Evolutionary conservation across 768 basidiomycete genomes (phyloP), one percentile per base, ranked within the genome.

Genomic region (Sarcodon sp.): DNA sequence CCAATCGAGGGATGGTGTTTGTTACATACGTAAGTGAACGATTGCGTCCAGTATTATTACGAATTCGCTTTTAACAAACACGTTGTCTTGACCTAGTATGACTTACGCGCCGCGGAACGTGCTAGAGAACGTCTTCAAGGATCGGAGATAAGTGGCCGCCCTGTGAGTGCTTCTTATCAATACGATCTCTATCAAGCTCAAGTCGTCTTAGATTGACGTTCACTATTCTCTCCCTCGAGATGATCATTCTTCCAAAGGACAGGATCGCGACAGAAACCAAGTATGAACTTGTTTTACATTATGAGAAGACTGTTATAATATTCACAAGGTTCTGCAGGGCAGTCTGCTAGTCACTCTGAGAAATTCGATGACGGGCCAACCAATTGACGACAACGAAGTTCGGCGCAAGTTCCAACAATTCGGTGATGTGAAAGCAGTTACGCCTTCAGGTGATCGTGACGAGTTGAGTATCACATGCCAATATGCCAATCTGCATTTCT

Each of bases 1-100:
- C 80, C 44, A 93, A 87, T 9, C 76, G 96, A 51, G 96, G 96
- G n/a, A 96, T 99, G 88, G 86, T 97, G 11, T 99, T 99, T 64
- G 86, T 98, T 41, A 99, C 94, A 44, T 99, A 89, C 63, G 96
- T 98, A 68, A 77, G 94, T 78, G 44, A 41, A 27, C 21, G 8
- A 18, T 47, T 18, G 7, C 4, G 8, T 9, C 43, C 10, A 33
- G 33, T 48, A 37, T 27, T 44, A 13, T 9, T 7, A 32, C 37
- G 38, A 36, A 46, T 35, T 12, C 7, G 18, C 10, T 32, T 46
- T 27, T 45, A 31, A 46, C 16, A 38, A 15, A 32, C 33, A 35
- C 49, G n/a, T 33, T 32, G 33, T 7, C 11, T 9, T 38, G 41
- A 18, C 44, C 12, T 58, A 99, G 96, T 97, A 67, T 62, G 96